Evolutionary conservation across 1,284 basidiomycete species (phyloP).

Genomic region (Microbotryum scabiosae): DNA sequence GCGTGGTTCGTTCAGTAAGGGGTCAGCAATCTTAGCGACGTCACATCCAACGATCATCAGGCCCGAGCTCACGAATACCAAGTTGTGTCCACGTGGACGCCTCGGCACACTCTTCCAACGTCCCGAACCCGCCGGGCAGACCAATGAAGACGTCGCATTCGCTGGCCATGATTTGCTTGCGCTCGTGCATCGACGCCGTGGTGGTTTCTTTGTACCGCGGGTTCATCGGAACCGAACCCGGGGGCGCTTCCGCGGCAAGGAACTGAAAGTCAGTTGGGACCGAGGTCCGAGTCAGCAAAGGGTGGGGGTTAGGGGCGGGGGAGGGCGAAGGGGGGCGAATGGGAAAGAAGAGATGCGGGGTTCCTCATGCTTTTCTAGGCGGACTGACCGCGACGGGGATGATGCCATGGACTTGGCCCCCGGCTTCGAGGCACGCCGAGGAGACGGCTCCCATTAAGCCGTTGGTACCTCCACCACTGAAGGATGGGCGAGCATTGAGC

Average conservation of each 20-base stretch:
- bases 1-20: neutral
- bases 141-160: slow-evolving; percentile 37
- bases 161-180: slow-evolving; percentile 36
- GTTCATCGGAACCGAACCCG: neutral
- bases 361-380: neutral
- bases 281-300: neutral
- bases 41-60: neutral
- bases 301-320: too few species aligned
- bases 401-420: slow-evolving; percentile 26
- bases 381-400: slow-evolving; percentile 21
- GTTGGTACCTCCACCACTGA: slow-evolving; percentile 23
- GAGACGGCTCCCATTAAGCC: slow-evolving; percentile 27
- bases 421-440: neutral
- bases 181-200: slow-evolving; percentile 38
- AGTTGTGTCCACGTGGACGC: slow-evolving; percentile 40
- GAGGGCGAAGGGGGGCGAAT: neutral
- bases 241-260: slow-evolving; percentile 19
- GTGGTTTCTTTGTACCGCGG: slow-evolving; percentile 32
- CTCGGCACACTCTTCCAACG: slow-evolving; percentile 39
- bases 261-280: slow-evolving; percentile 7
- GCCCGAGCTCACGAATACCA: slow-evolving; percentile 32
- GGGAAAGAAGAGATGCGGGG: neutral
- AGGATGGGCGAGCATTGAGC: neutral
- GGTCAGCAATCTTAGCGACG: neutral
- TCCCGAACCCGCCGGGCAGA: slow-evolving; percentile 39